These are phyloP conservation scores for Lithospermum erythrorhizon DNA, from an alignment of 257 asterid genomes.

Conservation along the genomic window DNA sequence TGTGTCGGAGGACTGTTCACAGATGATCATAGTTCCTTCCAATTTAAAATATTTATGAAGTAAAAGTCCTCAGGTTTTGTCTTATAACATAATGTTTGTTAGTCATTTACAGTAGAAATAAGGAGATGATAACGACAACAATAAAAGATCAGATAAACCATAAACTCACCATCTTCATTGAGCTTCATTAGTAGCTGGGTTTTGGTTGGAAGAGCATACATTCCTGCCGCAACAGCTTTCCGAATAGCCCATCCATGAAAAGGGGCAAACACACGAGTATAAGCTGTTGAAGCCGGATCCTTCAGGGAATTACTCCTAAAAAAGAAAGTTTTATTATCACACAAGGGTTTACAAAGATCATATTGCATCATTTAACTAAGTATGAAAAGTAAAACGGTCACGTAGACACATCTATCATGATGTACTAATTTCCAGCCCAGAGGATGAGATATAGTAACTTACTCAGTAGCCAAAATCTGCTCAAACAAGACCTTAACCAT, in stretches of 20 bases:
- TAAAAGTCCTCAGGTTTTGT: too few species aligned
- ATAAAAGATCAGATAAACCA: constrained; percentile 7
- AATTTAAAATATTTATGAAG: too few species aligned
- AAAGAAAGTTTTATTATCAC: constrained; percentile 8
- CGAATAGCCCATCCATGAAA: constrained; percentile 88
- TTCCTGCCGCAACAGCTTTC: constrained; percentile 82
- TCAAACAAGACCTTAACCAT: constrained; percentile 87
- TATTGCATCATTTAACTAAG: not conserved
- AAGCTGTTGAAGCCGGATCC: constrained; percentile 85
- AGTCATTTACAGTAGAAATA: not conserved
- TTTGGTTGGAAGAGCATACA: constrained; percentile 90
- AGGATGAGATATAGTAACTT: constrained; percentile 22
- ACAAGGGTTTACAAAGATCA: not conserved
- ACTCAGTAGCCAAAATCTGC: constrained; percentile 64
- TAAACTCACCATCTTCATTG: constrained; percentile 76
- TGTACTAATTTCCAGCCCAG: not conserved
- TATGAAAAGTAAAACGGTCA: not conserved
- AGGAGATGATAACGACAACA: not conserved
- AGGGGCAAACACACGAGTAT: constrained; percentile 83
- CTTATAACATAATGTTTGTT: not conserved
- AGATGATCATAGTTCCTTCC: not conserved
- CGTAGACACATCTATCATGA: not conserved
- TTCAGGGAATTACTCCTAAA: constrained; percentile 60
- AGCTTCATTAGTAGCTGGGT: constrained; percentile 69
- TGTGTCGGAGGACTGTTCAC: not conserved